These are phyloP conservation scores for Irpex sp. DNA, from an alignment of 1,284 basidiomycete genomes.

Conservation along the genomic window DNA sequence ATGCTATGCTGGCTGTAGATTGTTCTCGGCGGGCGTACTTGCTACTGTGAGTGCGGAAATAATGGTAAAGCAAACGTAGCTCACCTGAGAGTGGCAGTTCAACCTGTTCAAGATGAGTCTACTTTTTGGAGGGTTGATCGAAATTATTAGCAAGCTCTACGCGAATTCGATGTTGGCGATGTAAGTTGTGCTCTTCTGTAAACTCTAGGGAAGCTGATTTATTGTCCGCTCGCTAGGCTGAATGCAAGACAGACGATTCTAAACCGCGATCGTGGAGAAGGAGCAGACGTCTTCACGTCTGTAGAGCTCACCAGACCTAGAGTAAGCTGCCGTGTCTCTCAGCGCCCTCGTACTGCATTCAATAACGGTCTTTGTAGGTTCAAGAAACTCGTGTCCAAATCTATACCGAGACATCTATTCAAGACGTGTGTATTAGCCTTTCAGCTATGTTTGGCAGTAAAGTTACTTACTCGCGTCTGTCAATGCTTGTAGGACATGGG, in stretches of 20 bases:
- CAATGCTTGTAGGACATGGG: neutral
- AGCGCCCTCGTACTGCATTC: too few relatives aligned
- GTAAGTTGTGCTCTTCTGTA: neutral
- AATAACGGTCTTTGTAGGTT: neutral
- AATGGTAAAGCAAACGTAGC: neutral
- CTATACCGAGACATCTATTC: neutral
- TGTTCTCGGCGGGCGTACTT: neutral
- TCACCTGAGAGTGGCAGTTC: neutral
- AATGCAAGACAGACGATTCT: neutral
- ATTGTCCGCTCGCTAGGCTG: neutral
- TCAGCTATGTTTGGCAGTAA: neutral
- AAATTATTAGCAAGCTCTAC: neutral
- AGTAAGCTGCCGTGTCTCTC: neutral
- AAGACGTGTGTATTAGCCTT: neutral
- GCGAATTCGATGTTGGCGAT: neutral
- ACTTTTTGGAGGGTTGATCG: neutral
- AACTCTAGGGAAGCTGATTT: neutral
- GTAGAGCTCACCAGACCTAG: neutral
- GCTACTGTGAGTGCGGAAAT: neutral
- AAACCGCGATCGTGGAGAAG: neutral
- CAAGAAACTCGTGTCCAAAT: neutral
- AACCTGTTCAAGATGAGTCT: slow-evolving; percentile 1
- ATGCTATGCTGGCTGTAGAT: neutral
- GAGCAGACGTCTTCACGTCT: neutral
- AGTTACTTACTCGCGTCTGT: neutral